A percentile compares a stretch with the other conserved stretches of the same genome.
phyloP scores from a whole-genome alignment of 352 stramenopile species.

The Phytophthora litchii region DNA sequence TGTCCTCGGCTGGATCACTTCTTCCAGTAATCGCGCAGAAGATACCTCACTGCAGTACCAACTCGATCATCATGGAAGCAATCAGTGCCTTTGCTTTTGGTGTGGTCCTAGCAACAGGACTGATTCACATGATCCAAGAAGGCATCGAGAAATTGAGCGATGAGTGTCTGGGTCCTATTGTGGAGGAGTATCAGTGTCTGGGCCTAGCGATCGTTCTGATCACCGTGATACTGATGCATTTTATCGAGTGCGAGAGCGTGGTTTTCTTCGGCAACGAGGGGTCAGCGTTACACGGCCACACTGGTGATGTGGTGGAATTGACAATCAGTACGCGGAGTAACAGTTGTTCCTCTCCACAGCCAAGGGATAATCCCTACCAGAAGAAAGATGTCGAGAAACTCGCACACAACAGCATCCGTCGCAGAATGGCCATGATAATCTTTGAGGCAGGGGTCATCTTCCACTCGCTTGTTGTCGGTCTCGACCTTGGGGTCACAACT shows the following conservation, averaged over 20 bases:
- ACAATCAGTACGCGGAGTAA: constrained; percentile 4
- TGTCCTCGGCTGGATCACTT: constrained; percentile 39
- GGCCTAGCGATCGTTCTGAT: constrained; percentile 61
- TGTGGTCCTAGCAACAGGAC: constrained; percentile 58
- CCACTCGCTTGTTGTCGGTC: constrained; percentile 73
- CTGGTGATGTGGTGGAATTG: not conserved
- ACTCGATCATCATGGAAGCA: constrained; percentile 42
- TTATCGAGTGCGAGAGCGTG: constrained; percentile 68
- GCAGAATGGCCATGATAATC: constrained; percentile 52
- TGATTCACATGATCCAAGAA: constrained; percentile 76
- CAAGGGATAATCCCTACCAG: constrained; percentile 1
- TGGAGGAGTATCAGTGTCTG: constrained; percentile 52
- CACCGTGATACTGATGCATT: constrained; percentile 60
- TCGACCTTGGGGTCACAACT: constrained; percentile 61
- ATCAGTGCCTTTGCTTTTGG: constrained; percentile 60
- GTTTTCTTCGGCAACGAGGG: constrained; percentile 49
- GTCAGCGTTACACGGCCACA: constrained; percentile 22
- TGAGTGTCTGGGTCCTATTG: constrained; percentile 46
- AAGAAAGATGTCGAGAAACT: constrained; percentile 3
- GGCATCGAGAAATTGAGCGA: constrained; percentile 54
- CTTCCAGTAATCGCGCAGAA: constrained; percentile 43
- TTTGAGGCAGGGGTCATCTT: constrained; percentile 69
- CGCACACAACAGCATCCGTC: constrained; percentile 14
- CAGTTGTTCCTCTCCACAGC: not conserved
- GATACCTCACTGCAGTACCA: constrained; percentile 17